Conservation (phyloP, 2,329 filamentous ascomycete genomes). For the Claviceps arundinis region DNA sequence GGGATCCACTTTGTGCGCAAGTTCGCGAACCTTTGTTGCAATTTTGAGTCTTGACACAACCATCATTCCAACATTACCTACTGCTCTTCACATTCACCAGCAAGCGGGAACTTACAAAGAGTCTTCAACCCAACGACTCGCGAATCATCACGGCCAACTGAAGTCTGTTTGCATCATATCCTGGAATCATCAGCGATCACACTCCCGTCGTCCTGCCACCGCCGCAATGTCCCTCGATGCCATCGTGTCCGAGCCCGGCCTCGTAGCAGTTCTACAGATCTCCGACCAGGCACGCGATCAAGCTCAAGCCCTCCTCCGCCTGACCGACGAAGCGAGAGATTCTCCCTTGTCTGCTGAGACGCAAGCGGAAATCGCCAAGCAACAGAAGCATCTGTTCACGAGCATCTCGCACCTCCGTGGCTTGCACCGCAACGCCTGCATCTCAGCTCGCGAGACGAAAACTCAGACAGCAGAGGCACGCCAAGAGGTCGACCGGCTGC, state of each 20-base stretch:
- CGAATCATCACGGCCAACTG: neutral
- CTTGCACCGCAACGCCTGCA: conserved; percentile 68
- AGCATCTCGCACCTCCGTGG: conserved; percentile 70
- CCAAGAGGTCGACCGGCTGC: conserved; percentile 81
- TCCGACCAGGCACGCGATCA: conserved; percentile 63
- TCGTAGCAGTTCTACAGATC: conserved; percentile 55
- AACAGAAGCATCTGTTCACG: conserved; percentile 69
- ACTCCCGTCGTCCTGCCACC: neutral
- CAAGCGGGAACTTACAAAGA: neutral
- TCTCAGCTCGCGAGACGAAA: conserved; percentile 77
- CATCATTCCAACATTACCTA: neutral
- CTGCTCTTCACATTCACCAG: neutral
- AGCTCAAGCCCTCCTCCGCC: conserved; percentile 50
- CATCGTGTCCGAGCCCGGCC: conserved; percentile 30
- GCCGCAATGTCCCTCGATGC: conserved; percentile 24
- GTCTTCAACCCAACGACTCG: neutral
- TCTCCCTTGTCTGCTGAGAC: conserved; percentile 31
- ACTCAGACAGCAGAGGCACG: conserved; percentile 72
- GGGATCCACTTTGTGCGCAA: too few species aligned
- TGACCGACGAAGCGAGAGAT: conserved; percentile 32
- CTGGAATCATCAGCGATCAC: neutral
- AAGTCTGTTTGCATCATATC: neutral
- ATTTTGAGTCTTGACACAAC: too few species aligned
- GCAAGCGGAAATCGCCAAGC: conserved; percentile 50
- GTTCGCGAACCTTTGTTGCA: too few species aligned